Percentiles rank a stretch among this genome's conserved stretches.
Conservation (phyloP, 805 yeast species). For the Saturnispora mendoncae region DNA sequence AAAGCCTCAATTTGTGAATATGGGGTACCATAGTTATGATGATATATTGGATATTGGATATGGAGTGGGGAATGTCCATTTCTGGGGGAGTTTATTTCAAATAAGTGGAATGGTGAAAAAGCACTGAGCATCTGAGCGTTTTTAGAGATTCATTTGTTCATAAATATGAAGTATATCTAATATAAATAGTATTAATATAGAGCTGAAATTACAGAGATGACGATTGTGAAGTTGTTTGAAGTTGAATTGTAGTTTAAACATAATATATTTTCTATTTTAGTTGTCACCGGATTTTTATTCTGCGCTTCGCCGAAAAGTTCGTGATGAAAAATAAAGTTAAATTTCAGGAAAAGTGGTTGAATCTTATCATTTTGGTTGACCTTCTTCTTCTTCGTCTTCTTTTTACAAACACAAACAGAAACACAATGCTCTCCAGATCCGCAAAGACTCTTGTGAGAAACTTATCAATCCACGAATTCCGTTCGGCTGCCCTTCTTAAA, state of each 20-base stretch:
- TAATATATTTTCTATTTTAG: too few species aligned
- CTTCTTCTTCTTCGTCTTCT: not conserved
- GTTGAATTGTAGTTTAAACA: too few species aligned
- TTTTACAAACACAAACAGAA: not conserved
- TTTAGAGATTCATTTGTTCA: too few species aligned
- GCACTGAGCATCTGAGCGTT: too few species aligned
- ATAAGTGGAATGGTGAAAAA: too few species aligned
- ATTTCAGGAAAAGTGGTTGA: too few species aligned
- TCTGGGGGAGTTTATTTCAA: not conserved
- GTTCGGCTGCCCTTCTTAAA: constrained; percentile 82
- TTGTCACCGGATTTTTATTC: too few species aligned
- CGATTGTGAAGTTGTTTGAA: too few species aligned
- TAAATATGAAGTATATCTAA: too few species aligned
- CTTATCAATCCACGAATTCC: constrained; percentile 90
- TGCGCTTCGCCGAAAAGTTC: constrained; percentile 5
- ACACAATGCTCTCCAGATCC: constrained; percentile 7
- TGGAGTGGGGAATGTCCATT: not conserved
- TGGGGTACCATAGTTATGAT: constrained; percentile 27
- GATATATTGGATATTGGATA: constrained; percentile 9
- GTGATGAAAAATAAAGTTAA: not conserved
- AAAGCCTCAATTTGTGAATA: constrained; percentile 54
- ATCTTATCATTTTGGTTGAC: too few species aligned
- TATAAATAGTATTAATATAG: too few species aligned
- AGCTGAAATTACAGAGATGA: too few species aligned
- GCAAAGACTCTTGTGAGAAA: constrained; percentile 37